Evolutionary conservation across 306 rosid genomes (phyloP), one percentile per base, ranked within the genome.

Genomic region (Prunus kanzakura): DNA sequence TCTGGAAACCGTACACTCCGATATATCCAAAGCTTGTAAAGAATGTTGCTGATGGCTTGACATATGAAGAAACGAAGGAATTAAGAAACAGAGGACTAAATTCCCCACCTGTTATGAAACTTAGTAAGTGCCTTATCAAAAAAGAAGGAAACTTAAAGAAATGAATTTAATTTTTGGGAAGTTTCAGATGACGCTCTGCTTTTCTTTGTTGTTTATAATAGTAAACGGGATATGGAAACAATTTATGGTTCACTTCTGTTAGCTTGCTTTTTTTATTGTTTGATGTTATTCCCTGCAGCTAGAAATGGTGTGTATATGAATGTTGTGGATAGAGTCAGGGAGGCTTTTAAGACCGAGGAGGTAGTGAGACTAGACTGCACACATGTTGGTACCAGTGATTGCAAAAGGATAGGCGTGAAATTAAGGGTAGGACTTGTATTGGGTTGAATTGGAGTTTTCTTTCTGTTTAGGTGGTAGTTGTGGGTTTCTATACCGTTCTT

Each of bases 1-100:
- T 95, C 64, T 95, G 98, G 98, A 95, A 86, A 81, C 98, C 97
- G n/a, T 92, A 92, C 73, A 86, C 96, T 8, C 97, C 96, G 6
- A 88, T 95, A 71, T 95, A 95, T 81, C 93, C 93, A 9, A 92
- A 82, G 88, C 98, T 95, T 83, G 96, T 95, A 79, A 92, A 83
- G 85, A 90, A 84, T 83, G 88, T 85, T 55, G 83, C 84, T 15
- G 89, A 88, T 67, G 92, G 96, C 38, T 86, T 92, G 77, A 74
- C 98, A 0, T 74, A 83, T 60, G 91, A 86, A 75, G 90, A 83
- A 82, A 95, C 83, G 7, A 92, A 92, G 88, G 92, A 89, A 82
- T 77, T 92, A 83, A 89, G 97, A 79, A 89, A 81, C 83, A 75
- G 65, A 72, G 98, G 98, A 52, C 84, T 95, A 70, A 82, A 82